A percentile compares a stretch with the other conserved stretches of the same genome.
phyloP scores from a whole-genome alignment of 1,139 yeast genomes.

The Petasospora fabianii region DNA sequence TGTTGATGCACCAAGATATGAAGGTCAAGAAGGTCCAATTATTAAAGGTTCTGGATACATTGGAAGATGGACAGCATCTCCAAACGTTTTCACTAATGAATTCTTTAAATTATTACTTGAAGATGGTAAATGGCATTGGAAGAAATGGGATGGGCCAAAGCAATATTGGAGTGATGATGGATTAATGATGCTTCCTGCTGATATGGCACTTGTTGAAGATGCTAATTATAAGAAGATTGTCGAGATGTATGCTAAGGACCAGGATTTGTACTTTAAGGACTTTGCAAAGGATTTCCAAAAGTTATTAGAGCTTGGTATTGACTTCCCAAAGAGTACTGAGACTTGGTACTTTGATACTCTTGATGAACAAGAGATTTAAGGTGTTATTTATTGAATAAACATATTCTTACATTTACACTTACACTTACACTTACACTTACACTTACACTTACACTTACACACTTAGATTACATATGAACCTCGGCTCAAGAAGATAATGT shows the following conservation, averaged over 20 bases:
- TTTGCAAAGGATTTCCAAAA: slow-evolving; percentile 67
- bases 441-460: no score
- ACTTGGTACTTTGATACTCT: slow-evolving; percentile 59
- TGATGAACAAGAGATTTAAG: slow-evolving; percentile 51
- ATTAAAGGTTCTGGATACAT: slow-evolving; percentile 60
- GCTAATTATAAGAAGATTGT: slow-evolving; percentile 63
- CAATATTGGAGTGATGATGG: slow-evolving; percentile 73
- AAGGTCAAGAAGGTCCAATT: slow-evolving; percentile 30
- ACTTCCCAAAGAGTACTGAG: slow-evolving; percentile 41
- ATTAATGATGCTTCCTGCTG: slow-evolving; percentile 89
- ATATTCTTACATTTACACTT: no score
- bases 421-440: no score
- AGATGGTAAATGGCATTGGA: slow-evolving; percentile 67
- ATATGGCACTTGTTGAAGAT: slow-evolving; percentile 69
- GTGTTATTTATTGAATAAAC: neutral
- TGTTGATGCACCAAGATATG: slow-evolving; percentile 33
- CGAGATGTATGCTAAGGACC: slow-evolving; percentile 67
- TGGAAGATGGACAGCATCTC: slow-evolving; percentile 95
- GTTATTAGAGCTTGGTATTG: slow-evolving; percentile 71
- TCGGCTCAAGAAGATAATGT: no score
- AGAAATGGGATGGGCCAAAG: slow-evolving; percentile 69
- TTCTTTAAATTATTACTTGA: slow-evolving; percentile 69
- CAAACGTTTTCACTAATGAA: slow-evolving; percentile 79
- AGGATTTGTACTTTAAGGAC: slow-evolving; percentile 65
- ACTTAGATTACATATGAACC: no score